Conservation (phyloP, 495 filamentous ascomycete genomes). For the Penicillium herquei region DNA sequence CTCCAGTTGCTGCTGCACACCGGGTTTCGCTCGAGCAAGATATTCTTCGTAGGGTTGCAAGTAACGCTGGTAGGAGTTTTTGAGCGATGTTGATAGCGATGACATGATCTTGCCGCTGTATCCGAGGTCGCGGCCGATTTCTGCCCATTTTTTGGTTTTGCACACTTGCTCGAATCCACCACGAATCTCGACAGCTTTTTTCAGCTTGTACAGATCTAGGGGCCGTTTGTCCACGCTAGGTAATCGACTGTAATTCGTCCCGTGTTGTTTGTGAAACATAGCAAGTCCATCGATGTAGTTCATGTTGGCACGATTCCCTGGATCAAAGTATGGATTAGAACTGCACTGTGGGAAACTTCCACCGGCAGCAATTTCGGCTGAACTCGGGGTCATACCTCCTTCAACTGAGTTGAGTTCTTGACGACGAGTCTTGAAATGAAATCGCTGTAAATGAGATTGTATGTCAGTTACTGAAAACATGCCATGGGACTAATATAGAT, state of each 20-base stretch:
- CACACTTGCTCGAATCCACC: constrained; percentile 96
- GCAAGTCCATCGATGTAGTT: constrained; percentile 93
- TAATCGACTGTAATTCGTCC: constrained; percentile 87
- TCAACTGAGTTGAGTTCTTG: constrained; percentile 98
- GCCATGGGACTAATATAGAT: constrained; percentile 3
- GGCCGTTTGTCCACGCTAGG: constrained; percentile 98
- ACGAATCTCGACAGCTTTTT: constrained; percentile 91
- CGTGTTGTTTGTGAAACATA: constrained; percentile 97
- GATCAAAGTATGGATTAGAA: constrained; percentile 35
- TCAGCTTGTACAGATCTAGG: constrained; percentile 90
- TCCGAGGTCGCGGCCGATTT: constrained; percentile 93
- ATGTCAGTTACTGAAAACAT: background rate
- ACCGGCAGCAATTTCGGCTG: constrained; percentile 34
- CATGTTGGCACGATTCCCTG: constrained; percentile 91
- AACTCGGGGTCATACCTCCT: constrained; percentile 72
- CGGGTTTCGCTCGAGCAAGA: constrained; percentile 84
- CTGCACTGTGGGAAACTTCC: constrained; percentile 30
- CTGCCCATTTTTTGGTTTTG: constrained; percentile 98
- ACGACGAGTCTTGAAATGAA: constrained; percentile 94
- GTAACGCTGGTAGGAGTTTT: constrained; percentile 97
- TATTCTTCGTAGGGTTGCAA: constrained; percentile 97
- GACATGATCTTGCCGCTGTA: constrained; percentile 99
- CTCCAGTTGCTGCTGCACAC: constrained; percentile 95
- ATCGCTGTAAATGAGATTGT: constrained; percentile 58
- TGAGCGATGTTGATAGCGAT: constrained; percentile 95